Base-by-base conservation (phyloP, 2,329 filamentous ascomycete genomes). In the Alternaria postmessia region DNA sequence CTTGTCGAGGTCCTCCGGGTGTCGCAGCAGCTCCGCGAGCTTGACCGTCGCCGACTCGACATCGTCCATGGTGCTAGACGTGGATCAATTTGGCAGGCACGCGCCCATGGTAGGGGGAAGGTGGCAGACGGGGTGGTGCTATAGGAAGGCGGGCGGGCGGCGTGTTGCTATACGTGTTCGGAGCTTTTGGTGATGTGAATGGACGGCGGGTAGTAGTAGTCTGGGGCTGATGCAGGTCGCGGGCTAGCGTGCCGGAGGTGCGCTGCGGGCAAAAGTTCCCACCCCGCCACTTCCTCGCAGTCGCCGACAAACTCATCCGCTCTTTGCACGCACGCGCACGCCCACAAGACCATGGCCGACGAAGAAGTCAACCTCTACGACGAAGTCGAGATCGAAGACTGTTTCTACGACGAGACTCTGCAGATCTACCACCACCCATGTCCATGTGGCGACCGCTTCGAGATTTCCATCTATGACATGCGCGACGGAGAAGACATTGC, bases 1-100 rank as follows among this genome's bases (percentile, higher is more conserved):
- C 85, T 97, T 98, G 83, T 99, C 95, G 69, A 99, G 89, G 81
- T 99, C 95, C 77, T 99, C 95, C 3, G 95, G 93, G 76, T 97
- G 93, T 74, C 93, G 92, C 69, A 99, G 89, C 63, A 98, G 88
- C 84, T 98, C 94, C 68, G 93, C 88, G 78, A 99, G 89, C 84
- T 94, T 94, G 78, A 92, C 88, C 47, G 87, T 87, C 64, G 85
- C 81, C 59, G 82, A 77, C 64, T 83, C 81, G 60, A 87, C 86
- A 69, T 89, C 86, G 83, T 87, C 90, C 88, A 86, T 92, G 69
- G 60, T 69, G 59, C 42, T 51, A 57, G 42, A 59, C 51, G 43
- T 51, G 26, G 54, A 30, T 51, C 59, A 48, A 57, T 62, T 42
- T 36, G 59, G 52, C 43, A 53, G 51, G 54, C 48, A 53, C 34